Percentiles rank a stretch among this genome's conserved stretches.
Conservation (phyloP, 192 early-diverging fungal genomes). For the Coemansia reversa region DNA sequence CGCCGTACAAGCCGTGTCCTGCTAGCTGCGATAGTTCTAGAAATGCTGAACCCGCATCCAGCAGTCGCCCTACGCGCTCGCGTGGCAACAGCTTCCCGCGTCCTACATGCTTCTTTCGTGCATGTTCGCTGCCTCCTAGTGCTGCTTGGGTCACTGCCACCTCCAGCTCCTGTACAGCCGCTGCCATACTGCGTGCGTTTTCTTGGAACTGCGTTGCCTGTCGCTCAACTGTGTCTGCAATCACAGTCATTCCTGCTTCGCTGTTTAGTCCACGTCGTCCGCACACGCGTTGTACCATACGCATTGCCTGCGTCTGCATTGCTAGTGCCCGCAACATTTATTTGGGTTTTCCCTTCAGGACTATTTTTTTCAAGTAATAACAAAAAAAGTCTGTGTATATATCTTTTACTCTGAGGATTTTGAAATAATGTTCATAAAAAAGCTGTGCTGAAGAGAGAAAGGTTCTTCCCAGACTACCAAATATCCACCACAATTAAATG, state of each 20-base stretch:
- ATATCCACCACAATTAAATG: no score
- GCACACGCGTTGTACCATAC: conserved; percentile 1
- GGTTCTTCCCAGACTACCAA: no score
- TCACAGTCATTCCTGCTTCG: conserved; percentile 28
- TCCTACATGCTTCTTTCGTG: conserved; percentile 78
- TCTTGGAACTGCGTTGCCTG: conserved; percentile 39
- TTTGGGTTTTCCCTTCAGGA: no score
- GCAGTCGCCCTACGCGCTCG: conserved; percentile 61
- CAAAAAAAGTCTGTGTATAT: no score
- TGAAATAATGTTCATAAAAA: no score
- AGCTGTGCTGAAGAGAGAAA: no score
- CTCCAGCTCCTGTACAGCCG: conserved; percentile 34
- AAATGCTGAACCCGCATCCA: conserved; percentile 74
- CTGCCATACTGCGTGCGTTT: conserved; percentile 38
- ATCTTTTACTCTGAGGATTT: no score
- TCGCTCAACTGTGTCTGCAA: conserved; percentile 31
- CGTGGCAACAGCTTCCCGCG: conserved; percentile 90
- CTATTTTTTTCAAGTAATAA: no score
- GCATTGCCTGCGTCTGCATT: not conserved
- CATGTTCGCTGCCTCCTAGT: conserved; percentile 78
- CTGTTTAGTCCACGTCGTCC: not conserved
- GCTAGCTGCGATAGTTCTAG: conserved; percentile 94
- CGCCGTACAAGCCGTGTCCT: conserved; percentile 82
- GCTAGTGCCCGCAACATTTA: not conserved
- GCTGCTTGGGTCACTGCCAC: conserved; percentile 20